Evolutionary conservation across 2,329 filamentous ascomycete species (phyloP).

Genomic region (Pleomassaria siparia): DNA sequence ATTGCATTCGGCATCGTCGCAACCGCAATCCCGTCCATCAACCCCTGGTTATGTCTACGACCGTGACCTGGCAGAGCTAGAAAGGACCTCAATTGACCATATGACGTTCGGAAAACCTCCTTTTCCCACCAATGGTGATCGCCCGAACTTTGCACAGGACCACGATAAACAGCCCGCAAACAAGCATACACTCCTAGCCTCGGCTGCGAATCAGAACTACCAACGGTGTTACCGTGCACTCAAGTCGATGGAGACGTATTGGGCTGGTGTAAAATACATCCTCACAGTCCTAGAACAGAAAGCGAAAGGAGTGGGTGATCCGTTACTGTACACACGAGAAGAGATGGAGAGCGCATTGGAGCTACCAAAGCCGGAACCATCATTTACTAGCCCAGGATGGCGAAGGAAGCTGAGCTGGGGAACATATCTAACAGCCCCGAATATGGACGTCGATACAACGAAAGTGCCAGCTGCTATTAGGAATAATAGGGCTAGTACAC

Average conservation of each 20-base stretch:
- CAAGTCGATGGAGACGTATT: constrained; percentile 78
- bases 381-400: constrained; percentile 56
- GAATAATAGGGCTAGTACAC: constrained; percentile 26
- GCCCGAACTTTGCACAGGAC: constrained; percentile 17
- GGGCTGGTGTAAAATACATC: constrained; percentile 86
- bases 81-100: constrained; percentile 33
- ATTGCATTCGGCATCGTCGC: constrained; percentile 64
- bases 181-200: constrained; percentile 75
- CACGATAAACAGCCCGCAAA: constrained; percentile 49
- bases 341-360: constrained; percentile 74
- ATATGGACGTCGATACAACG: constrained; percentile 26
- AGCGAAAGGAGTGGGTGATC: constrained; percentile 82
- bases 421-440: constrained; percentile 42
- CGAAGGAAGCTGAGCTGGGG: constrained; percentile 50
- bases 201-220: constrained; percentile 83
- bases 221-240: constrained; percentile 83
- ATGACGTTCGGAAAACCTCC: constrained; percentile 18
- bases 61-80: constrained; percentile 38
- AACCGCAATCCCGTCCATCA: constrained; percentile 62
- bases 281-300: constrained; percentile 85
- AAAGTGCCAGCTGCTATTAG: constrained; percentile 36
- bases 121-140: constrained; percentile 14
- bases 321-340: constrained; percentile 64
- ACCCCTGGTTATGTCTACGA: constrained; percentile 41
- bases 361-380: constrained; percentile 51